Evolutionary conservation across 768 basidiomycete species (phyloP), one percentile per base, ranked within the genome.

Genomic region (Mycena haematopus): DNA sequence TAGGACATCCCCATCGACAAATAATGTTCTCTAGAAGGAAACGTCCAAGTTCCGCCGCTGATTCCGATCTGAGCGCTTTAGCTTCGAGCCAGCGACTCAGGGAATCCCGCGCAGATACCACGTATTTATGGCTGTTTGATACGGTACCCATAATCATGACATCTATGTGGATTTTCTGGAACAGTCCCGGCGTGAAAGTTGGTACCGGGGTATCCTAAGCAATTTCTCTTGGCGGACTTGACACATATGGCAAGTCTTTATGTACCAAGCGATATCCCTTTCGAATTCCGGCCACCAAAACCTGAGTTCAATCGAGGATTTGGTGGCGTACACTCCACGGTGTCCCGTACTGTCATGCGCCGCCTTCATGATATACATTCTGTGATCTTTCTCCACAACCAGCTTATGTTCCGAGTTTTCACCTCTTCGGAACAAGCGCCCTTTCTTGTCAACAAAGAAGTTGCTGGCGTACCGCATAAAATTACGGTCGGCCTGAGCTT

Each of bases 241-340:
- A 35, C 66, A 67, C n/a, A 60, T 19, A 13, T 63, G 62, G 17
- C 66, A 67, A 1, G 49, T 64, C 7, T 45, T 31, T 0, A 60
- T 27, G 29, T 51, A 67, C 66, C 66, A 67, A 3, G 25, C 33
- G 0, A 67, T 42, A 25, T 67, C 66, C 24, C 38, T 8, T 0
- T 50, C 54, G 29, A 60, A 46, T 8, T 49, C 54, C 13, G 66
- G 62, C 62, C 66, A 67, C 62, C 62, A 67, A 27, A 67, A 67
- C 0, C 51, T 33, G 6, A 44, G 14, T 6, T 50, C 46, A 6
- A 67, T 60, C 3, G 49, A 10, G 2, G 17, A 11, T 29, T 33
- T 36, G 0, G 57, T 59, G 0, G 65, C 56, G 17, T 27, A 60
- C 11, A 56, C 13, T 8, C 65, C 60, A n/a, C 54, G 36, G 24